phyloP scores from a whole-genome alignment of 2,329 filamentous ascomycete species.

The Trichoderma lentiforme region DNA sequence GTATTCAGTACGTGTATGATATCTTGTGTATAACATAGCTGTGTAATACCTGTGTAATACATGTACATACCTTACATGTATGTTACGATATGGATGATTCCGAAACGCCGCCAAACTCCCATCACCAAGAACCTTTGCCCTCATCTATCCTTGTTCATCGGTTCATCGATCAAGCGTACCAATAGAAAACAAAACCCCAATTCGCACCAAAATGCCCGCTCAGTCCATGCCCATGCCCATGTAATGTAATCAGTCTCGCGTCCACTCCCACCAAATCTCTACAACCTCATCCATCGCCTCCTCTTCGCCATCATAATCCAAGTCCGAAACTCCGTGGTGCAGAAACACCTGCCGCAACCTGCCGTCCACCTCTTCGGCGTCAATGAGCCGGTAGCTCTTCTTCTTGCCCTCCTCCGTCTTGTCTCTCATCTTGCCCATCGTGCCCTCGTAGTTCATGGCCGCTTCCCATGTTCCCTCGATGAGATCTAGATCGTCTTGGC shows the following conservation, averaged over 20 bases:
- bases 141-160: not conserved
- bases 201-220: not conserved
- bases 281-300: constrained; percentile 42
- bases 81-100: not conserved
- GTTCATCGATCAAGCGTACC: constrained; percentile 1
- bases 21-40: not conserved
- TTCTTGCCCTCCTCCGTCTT: constrained; percentile 41
- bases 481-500: constrained; percentile 40
- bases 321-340: constrained; percentile 24
- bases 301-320: constrained; percentile 37
- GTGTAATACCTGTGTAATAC: not conserved
- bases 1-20: not conserved
- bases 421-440: constrained; percentile 49
- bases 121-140: not conserved
- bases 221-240: not conserved
- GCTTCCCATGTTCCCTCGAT: constrained; percentile 55
- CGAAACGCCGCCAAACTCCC: not conserved
- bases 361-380: constrained; percentile 41
- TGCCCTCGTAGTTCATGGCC: constrained; percentile 49
- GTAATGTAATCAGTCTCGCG: not conserved
- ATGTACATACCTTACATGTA: not conserved
- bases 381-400: constrained; percentile 48
- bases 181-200: not conserved
- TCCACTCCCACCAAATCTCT: constrained; percentile 46
- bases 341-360: constrained; percentile 56